These are phyloP conservation scores for Penicillium egyptiacum DNA, from an alignment of 495 filamentous ascomycete species.

Conservation along the genomic window DNA sequence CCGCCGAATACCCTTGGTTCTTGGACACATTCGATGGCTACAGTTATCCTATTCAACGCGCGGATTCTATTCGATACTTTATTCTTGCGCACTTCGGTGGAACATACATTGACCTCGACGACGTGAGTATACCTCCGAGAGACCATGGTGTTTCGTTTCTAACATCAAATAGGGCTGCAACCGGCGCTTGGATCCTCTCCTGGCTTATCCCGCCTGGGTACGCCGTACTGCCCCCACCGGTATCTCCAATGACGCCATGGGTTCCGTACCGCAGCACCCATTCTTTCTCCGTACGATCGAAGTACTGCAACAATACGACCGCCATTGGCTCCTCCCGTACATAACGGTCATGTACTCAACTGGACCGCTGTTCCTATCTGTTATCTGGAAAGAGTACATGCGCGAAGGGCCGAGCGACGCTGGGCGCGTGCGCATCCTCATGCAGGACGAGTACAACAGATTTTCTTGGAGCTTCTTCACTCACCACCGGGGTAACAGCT, in stretches of 20 bases:
- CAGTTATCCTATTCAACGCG: conserved; percentile 77
- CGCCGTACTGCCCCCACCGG: conserved; percentile 79
- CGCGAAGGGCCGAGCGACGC: conserved; percentile 37
- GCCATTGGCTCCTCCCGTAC: conserved; percentile 78
- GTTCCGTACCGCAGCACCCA: conserved; percentile 73
- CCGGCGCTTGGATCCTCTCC: conserved; percentile 74
- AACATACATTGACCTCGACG: conserved; percentile 87
- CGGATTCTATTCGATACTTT: conserved; percentile 87
- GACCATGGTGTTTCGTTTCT: conserved; percentile 7
- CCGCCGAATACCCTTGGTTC: conserved; percentile 81
- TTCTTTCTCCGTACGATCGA: conserved; percentile 78
- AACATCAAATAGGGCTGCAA: conserved; percentile 66
- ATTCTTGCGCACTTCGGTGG: conserved; percentile 80
- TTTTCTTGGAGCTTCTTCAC: conserved; percentile 77
- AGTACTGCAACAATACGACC: conserved; percentile 66
- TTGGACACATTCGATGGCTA: conserved; percentile 80
- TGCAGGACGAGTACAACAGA: conserved; percentile 68
- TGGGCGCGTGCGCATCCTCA: conserved; percentile 54
- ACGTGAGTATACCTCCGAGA: conserved; percentile 53
- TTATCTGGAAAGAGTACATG: conserved; percentile 82
- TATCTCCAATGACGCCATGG: conserved; percentile 89
- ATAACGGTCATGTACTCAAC: conserved; percentile 88
- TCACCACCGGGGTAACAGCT: conserved; percentile 70
- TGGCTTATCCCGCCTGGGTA: conserved; percentile 80
- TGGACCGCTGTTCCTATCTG: conserved; percentile 79